Conservation (phyloP, 1,284 basidiomycete species). For the Ustilago curta region DNA sequence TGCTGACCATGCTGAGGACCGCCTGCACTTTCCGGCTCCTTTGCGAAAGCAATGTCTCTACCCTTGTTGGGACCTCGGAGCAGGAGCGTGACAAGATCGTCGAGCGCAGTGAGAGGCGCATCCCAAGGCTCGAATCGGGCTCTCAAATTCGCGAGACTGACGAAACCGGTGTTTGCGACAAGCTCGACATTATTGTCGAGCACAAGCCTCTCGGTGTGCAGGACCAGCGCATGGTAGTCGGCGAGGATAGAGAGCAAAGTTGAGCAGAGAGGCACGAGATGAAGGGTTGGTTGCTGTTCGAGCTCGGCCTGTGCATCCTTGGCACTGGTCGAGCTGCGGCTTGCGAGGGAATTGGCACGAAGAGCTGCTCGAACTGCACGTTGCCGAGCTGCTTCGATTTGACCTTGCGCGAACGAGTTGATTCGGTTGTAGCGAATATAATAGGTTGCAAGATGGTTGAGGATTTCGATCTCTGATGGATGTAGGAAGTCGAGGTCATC, state of each 20-base stretch:
- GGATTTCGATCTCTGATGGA: conserved; percentile 45
- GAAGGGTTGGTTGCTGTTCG: conserved; percentile 42
- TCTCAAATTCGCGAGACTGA: conserved; percentile 51
- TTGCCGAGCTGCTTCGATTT: conserved; percentile 43
- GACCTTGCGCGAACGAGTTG: conserved; percentile 38
- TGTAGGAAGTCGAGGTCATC: conserved; percentile 46
- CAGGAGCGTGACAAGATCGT: conserved; percentile 38
- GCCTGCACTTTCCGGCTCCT: conserved; percentile 4
- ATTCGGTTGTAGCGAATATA: conserved; percentile 43
- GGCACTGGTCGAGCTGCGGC: conserved; percentile 8
- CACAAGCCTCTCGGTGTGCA: conserved; percentile 42
- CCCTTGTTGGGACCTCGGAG: conserved; percentile 28
- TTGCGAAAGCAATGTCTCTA: conserved; percentile 26
- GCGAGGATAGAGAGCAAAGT: conserved; percentile 39
- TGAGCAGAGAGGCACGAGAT: conserved; percentile 52
- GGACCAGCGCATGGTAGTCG: conserved; percentile 46
- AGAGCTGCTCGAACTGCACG: conserved; percentile 44
- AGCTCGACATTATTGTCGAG: conserved; percentile 36
- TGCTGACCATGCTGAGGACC: not conserved
- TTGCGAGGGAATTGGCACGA: conserved; percentile 34
- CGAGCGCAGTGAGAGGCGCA: conserved; percentile 42
- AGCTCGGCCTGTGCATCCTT: conserved; percentile 25
- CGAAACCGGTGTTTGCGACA: conserved; percentile 37
- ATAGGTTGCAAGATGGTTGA: conserved; percentile 47
- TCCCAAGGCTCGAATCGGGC: conserved; percentile 52